These are phyloP conservation scores for Pythium phragmitis DNA, from an alignment of 352 stramenopile species.

Conservation along the genomic window DNA sequence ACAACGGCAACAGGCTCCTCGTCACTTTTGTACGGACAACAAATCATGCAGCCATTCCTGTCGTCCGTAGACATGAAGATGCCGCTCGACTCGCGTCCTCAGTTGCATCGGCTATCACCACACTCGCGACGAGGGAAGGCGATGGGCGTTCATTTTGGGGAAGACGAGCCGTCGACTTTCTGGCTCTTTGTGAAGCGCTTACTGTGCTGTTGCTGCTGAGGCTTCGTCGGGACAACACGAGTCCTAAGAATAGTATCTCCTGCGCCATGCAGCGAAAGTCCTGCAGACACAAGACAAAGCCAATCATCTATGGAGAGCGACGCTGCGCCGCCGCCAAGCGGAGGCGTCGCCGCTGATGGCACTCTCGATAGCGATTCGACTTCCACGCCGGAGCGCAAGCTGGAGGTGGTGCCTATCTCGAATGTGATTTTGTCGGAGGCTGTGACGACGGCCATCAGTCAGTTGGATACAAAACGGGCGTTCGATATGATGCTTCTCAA, in stretches of 20 bases:
- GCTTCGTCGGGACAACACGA: not conserved
- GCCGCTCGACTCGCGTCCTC: slow-evolving; percentile 2
- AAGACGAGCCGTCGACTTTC: slow-evolving; percentile 18
- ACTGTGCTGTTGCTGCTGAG: slow-evolving; percentile 35
- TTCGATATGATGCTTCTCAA: slow-evolving; percentile 72
- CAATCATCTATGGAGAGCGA: slow-evolving; percentile 10
- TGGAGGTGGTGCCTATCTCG: slow-evolving; percentile 18
- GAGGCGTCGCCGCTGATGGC: not conserved
- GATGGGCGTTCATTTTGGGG: not conserved
- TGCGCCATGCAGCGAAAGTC: not conserved
- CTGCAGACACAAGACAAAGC: not conserved
- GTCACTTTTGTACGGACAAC: slow-evolving; percentile 30
- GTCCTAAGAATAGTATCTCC: slow-evolving; percentile 16
- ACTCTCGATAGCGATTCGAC: not conserved
- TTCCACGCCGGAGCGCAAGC: not conserved
- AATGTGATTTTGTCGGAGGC: slow-evolving; percentile 52
- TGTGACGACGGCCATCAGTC: slow-evolving; percentile 39
- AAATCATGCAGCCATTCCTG: slow-evolving; percentile 26
- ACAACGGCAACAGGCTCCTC: slow-evolving; percentile 34
- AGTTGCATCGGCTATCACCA: slow-evolving; percentile 11
- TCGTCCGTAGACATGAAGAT: slow-evolving; percentile 13
- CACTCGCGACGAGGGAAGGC: slow-evolving; percentile 20
- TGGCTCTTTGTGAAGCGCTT: slow-evolving; percentile 32
- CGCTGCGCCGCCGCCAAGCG: not conserved
- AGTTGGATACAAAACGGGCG: slow-evolving; percentile 53